Conservation (phyloP, 257 asterid genomes). For the Paulownia fortunei region DNA sequence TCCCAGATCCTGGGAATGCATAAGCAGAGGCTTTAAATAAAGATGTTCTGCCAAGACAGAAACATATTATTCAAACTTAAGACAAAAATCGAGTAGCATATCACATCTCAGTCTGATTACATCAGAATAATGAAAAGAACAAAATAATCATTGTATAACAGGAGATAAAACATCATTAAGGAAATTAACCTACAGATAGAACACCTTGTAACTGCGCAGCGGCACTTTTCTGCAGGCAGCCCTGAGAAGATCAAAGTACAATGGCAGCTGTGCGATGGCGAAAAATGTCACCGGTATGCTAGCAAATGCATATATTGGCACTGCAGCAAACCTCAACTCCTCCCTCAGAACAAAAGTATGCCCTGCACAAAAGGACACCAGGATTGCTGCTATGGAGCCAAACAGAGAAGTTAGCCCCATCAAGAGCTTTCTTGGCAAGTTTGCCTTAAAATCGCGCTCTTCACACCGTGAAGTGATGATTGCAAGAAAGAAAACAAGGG, state of each 20-base stretch:
- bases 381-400: constrained; percentile 57
- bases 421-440: constrained; percentile 58
- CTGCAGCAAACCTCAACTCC: constrained; percentile 32
- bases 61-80: no score
- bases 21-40: no score
- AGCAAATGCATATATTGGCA: constrained; percentile 52
- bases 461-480: constrained; percentile 65
- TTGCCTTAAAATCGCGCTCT: constrained; percentile 46
- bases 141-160: no score
- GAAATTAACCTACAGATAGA: no score
- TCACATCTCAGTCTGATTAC: no score
- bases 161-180: no score
- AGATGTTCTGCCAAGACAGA: no score
- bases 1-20: no score
- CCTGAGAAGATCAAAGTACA: constrained; percentile 62
- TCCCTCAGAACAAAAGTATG: constrained; percentile 55
- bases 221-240: constrained; percentile 47
- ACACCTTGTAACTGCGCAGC: constrained; percentile 47
- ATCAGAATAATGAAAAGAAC: no score
- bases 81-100: no score
- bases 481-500: constrained; percentile 63
- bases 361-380: constrained; percentile 65
- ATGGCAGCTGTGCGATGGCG: constrained; percentile 54
- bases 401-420: constrained; percentile 54
- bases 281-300: constrained; percentile 52